Evolutionary conservation across 163 green algal species (phyloP).

Genomic region (Chlorella variabilis): DNA sequence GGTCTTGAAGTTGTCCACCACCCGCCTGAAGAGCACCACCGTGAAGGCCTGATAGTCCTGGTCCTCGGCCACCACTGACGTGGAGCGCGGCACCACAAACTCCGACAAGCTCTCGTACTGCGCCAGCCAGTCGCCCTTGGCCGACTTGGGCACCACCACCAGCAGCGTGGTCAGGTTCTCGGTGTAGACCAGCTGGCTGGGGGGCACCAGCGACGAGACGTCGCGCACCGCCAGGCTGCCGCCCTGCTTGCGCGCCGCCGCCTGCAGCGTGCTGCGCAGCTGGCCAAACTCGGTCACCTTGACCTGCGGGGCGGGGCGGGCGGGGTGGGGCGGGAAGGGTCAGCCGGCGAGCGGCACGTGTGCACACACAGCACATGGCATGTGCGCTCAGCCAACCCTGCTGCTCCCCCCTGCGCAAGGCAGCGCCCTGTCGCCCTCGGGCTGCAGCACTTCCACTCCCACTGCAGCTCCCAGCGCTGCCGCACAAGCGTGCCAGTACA

Average conservation of each 20-base stretch:
- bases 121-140: slow-evolving; percentile 82
- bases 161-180: slow-evolving; percentile 95
- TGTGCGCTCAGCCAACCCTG: too few relatives aligned
- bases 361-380: too few relatives aligned
- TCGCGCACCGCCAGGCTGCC: slow-evolving; percentile 92
- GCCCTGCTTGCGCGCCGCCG: slow-evolving; percentile 81
- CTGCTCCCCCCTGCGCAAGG: too few relatives aligned
- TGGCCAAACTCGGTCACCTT: slow-evolving; percentile 90
- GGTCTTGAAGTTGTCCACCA: slow-evolving; percentile 94
- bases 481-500: too few relatives aligned
- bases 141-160: slow-evolving; percentile 86
- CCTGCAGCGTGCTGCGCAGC: slow-evolving; percentile 80
- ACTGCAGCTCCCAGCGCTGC: too few relatives aligned
- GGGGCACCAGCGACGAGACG: slow-evolving; percentile 55
- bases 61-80: slow-evolving; percentile 82
- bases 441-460: too few relatives aligned
- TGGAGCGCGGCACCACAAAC: slow-evolving; percentile 81
- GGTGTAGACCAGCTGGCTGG: slow-evolving; percentile 80
- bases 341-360: background rate
- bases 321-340: background rate
- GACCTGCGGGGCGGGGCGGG: slow-evolving; percentile 32
- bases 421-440: too few relatives aligned
- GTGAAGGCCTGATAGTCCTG: slow-evolving; percentile 89
- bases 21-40: slow-evolving; percentile 90
- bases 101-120: slow-evolving; percentile 92